Evolutionary conservation across 2,329 filamentous ascomycete genomes (phyloP), one percentile per base, ranked within the genome.

Genomic region (Colletotrichum musicola): DNA sequence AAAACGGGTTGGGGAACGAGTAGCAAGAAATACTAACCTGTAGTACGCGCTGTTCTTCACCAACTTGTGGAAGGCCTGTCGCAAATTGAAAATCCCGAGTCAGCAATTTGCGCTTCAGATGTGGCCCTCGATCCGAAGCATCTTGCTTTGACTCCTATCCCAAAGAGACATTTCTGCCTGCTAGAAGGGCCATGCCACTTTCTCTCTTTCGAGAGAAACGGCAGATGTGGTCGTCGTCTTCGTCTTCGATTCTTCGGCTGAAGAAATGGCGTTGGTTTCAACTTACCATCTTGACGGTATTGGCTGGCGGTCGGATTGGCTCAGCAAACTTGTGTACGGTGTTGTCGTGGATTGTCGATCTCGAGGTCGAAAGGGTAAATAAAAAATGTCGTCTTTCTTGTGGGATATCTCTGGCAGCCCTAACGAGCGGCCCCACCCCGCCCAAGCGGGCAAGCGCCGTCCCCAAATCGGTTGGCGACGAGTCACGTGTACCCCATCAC

Each of bases 31-130:
- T 38, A 42, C 92, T 91, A 80, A 97, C 94, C 94, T 97, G 90
- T 93, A 98, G 94, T 98, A 99, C 83, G 96, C 93, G 86, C 92
- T 94, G 90, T 92, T 97, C 93, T 98, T 98, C 83, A 96, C 89
- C 83, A 92, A 85, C 91, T 98, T 98, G 89, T 93, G 90, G 92
- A 94, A 95, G 85, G 89, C 82, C 94, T 97, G 82, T 77, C 73
- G 76, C 79, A 82, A 35, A 84, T 84, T 86, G 59, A 50, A 67
- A 51, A 59, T 56, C 88, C 84, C 91, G 93, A 97, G 94, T 98
- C 95, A 98, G 95, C 95, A 98, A 97, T 97, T 97, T 90, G 90
- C 95, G 94, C 95, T 98, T 98, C 95, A 98, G 95, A 89, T 78
- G 75, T 80, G 78, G 75, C 79, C 82, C 83, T 84, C 84, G 75